Evolutionary conservation across 306 rosid genomes (phyloP).

Genomic region (Gastrolobium bilobum): DNA sequence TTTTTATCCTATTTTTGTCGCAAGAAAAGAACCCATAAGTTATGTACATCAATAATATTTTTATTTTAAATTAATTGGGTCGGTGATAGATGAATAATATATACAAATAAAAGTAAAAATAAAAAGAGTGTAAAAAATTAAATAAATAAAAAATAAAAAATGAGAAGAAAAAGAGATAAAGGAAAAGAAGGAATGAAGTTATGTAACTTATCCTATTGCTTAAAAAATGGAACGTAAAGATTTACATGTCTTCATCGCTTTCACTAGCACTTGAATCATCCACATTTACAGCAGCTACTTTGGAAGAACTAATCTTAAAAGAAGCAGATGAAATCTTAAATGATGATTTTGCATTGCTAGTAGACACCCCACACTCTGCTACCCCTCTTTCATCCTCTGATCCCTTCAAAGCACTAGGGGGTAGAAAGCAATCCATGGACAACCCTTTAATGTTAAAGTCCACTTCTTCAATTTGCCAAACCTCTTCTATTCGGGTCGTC

Average conservation of each 20-base stretch:
- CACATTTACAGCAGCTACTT: slow-evolving; percentile 71
- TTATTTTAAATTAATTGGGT: no score
- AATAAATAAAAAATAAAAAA: no score
- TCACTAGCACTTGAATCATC: slow-evolving; percentile 58
- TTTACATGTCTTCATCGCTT: slow-evolving; percentile 50
- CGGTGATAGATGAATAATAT: no score
- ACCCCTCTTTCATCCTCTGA: slow-evolving; percentile 58
- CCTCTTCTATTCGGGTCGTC: slow-evolving; percentile 81
- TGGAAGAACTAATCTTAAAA: slow-evolving; percentile 63
- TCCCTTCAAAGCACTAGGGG: slow-evolving; percentile 82
- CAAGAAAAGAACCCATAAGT: no score
- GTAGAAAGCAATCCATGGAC: slow-evolving; percentile 80
- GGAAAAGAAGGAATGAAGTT: no score
- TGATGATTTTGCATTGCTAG: slow-evolving; percentile 51
- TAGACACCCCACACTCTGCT: slow-evolving; percentile 4
- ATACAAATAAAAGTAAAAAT: no score
- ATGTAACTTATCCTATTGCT: background rate
- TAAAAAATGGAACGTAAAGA: slow-evolving; percentile 35
- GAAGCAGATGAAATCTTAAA: slow-evolving; percentile 64
- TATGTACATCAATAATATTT: no score
- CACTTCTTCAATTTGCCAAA: slow-evolving; percentile 91
- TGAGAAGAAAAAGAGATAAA: no score
- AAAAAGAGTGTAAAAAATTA: no score
- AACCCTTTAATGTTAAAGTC: slow-evolving; percentile 89
- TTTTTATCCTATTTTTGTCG: no score